Evolutionary conservation across 2,329 filamentous ascomycete genomes (phyloP).

Genomic region (Xylariaceae sp.): DNA sequence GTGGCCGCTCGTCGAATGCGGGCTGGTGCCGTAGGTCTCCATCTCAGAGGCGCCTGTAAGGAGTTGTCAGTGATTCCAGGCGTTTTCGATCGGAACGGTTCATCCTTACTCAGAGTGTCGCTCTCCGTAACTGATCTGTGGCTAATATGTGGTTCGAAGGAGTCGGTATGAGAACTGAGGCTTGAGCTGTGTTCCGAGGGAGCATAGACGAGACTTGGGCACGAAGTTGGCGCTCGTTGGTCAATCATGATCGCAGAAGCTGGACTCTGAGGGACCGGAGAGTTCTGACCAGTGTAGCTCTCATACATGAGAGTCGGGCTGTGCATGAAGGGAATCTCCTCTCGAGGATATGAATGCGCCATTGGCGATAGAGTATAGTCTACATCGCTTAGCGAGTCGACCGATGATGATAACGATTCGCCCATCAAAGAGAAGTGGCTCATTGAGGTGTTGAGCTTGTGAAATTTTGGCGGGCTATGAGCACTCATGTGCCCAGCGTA

Average conservation of each 20-base stretch:
- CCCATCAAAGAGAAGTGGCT: constrained; percentile 48
- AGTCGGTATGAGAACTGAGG: constrained; percentile 61
- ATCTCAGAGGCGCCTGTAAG: constrained; percentile 54
- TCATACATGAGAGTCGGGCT: constrained; percentile 62
- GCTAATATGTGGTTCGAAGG: constrained; percentile 58
- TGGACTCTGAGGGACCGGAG: constrained; percentile 59
- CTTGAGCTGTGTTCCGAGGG: constrained; percentile 63
- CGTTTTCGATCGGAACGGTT: constrained; percentile 29
- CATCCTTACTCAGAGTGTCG: constrained; percentile 58
- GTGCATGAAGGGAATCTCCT: constrained; percentile 59
- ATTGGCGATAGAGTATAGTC: constrained; percentile 61
- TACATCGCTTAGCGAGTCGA: constrained; percentile 64
- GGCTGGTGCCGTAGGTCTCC: constrained; percentile 55
- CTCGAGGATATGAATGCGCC: constrained; percentile 55
- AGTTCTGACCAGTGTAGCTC: constrained; percentile 55
- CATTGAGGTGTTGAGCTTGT: constrained; percentile 45
- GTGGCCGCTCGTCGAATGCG: constrained; percentile 47
- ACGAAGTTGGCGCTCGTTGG: constrained; percentile 60
- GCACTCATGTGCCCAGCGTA: constrained; percentile 47
- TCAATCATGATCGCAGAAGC: constrained; percentile 58
- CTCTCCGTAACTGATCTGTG: constrained; percentile 58
- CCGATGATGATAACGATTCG: constrained; percentile 56
- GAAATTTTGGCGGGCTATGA: constrained; percentile 47
- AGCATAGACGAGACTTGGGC: constrained; percentile 63
- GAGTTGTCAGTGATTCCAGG: constrained; percentile 35